A percentile compares a stretch with the other conserved stretches of the same genome.
Evolutionary conservation across 352 stramenopile species (phyloP).

Genomic region (Saprolegnia parasitica): DNA sequence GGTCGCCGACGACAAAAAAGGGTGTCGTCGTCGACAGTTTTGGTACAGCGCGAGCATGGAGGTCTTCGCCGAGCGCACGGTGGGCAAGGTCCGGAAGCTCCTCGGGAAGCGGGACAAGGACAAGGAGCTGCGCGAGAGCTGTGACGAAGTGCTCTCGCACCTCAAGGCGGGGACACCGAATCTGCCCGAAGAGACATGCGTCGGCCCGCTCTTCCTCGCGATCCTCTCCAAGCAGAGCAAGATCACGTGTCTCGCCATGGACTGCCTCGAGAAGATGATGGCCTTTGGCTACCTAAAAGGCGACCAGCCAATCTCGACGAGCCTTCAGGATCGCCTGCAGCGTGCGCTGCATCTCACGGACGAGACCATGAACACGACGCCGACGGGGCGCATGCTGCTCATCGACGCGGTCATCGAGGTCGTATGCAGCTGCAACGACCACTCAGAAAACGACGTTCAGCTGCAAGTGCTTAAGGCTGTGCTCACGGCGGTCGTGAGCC

Average conservation of each 20-base stretch:
- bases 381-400: slow-evolving; percentile 31
- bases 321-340: slow-evolving; percentile 50
- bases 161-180: slow-evolving; percentile 9
- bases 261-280: slow-evolving; percentile 89
- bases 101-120: slow-evolving; percentile 68
- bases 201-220: slow-evolving; percentile 68
- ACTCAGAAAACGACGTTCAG: slow-evolving; percentile 87
- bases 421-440: slow-evolving; percentile 88
- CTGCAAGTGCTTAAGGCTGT: slow-evolving; percentile 91
- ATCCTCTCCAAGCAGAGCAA: slow-evolving; percentile 73
- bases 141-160: slow-evolving; percentile 29
- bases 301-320: slow-evolving; percentile 53
- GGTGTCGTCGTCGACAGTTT: neutral
- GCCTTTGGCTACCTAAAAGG: slow-evolving; percentile 81
- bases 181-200: slow-evolving; percentile 33
- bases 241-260: slow-evolving; percentile 69
- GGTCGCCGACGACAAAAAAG: neutral
- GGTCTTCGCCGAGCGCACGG: slow-evolving; percentile 32
- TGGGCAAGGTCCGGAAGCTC: slow-evolving; percentile 73
- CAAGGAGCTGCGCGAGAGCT: slow-evolving; percentile 25
- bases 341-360: slow-evolving; percentile 4
- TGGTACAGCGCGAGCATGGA: slow-evolving; percentile 12
- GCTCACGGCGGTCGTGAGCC: slow-evolving; percentile 86
- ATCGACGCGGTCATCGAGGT: slow-evolving; percentile 87
- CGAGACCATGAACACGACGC: slow-evolving; percentile 26